phyloP scores from a whole-genome alignment of 2,329 filamentous ascomycete genomes.

The Drechmeria coniospora region DNA sequence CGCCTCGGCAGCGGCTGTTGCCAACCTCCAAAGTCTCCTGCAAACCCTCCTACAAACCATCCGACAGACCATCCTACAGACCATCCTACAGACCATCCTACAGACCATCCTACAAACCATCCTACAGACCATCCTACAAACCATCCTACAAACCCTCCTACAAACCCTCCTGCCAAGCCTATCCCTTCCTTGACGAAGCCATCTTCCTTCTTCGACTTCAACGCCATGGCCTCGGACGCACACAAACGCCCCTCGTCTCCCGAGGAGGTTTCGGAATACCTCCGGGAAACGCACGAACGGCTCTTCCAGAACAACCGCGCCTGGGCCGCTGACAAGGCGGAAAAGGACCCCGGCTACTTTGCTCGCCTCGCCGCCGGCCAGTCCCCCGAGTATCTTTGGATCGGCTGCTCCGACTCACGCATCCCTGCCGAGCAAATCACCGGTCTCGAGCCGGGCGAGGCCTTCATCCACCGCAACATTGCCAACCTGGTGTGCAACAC shows the following conservation, averaged over 20 bases:
- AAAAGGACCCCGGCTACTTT: conserved; percentile 50
- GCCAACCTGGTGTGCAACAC: conserved; percentile 72
- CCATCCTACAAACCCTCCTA: no score
- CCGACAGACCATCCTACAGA: no score
- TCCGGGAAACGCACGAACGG: conserved; percentile 47
- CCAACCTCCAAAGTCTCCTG: conserved; percentile 1
- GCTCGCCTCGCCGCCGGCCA: conserved; percentile 47
- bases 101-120: no score
- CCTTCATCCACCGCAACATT: conserved; percentile 91
- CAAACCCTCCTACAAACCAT: no score
- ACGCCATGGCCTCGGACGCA: conserved; percentile 1
- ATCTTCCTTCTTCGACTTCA: background rate
- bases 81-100: no score
- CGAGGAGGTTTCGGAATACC: conserved; percentile 23
- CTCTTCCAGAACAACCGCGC: conserved; percentile 54
- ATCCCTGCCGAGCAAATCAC: conserved; percentile 85
- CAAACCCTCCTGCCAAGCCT: no score
- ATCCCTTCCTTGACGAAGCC: no score
- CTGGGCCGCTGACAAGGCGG: conserved; percentile 46
- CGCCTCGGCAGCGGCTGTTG: conserved; percentile 3
- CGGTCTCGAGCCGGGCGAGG: conserved; percentile 70
- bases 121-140: no score
- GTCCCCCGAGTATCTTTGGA: conserved; percentile 63
- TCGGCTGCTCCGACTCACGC: conserved; percentile 81
- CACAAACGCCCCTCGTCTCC: background rate